Conservation (phyloP, 2,329 filamentous ascomycete species). For the Juglanconis juglandina region DNA sequence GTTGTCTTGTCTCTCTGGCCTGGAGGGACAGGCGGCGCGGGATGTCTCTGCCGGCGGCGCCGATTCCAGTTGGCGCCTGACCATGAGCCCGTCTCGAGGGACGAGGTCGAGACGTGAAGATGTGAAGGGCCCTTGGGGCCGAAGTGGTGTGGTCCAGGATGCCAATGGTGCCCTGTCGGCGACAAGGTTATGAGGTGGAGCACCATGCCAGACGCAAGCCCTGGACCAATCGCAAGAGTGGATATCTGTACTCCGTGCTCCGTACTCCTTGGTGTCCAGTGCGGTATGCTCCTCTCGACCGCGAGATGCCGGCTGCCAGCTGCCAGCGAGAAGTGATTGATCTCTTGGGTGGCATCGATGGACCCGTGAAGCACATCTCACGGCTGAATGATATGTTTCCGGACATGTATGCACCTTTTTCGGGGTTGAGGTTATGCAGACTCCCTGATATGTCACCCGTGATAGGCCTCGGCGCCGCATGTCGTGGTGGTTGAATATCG, state of each 20-base stretch:
- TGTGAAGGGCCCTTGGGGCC: neutral
- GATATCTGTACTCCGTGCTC: neutral
- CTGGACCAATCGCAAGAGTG: slow-evolving; percentile 1
- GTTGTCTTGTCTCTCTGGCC: neutral
- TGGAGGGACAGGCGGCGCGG: too few species aligned
- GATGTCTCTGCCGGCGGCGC: too few species aligned
- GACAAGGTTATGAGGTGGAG: slow-evolving; percentile 11
- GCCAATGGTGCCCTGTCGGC: slow-evolving; percentile 15
- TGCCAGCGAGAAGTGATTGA: slow-evolving; percentile 9
- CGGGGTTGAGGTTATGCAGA: too few species aligned
- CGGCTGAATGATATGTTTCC: neutral
- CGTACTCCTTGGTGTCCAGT: neutral
- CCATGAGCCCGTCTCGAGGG: too few species aligned
- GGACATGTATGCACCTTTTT: neutral
- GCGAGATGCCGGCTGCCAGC: slow-evolving; percentile 6
- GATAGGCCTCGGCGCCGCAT: too few species aligned
- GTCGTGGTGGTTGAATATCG: too few species aligned
- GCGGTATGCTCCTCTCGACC: neutral
- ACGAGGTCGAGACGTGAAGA: neutral
- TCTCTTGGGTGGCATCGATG: neutral
- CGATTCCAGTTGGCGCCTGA: too few species aligned
- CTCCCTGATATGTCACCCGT: too few species aligned
- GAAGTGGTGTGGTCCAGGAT: slow-evolving; percentile 10
- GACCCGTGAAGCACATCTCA: too few species aligned
- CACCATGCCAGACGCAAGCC: slow-evolving; percentile 10